A percentile compares a stretch with the other conserved stretches of the same genome.
These are phyloP conservation scores for Botrytis deweyae DNA, from an alignment of 2,329 filamentous ascomycete genomes.

Conservation along the genomic window DNA sequence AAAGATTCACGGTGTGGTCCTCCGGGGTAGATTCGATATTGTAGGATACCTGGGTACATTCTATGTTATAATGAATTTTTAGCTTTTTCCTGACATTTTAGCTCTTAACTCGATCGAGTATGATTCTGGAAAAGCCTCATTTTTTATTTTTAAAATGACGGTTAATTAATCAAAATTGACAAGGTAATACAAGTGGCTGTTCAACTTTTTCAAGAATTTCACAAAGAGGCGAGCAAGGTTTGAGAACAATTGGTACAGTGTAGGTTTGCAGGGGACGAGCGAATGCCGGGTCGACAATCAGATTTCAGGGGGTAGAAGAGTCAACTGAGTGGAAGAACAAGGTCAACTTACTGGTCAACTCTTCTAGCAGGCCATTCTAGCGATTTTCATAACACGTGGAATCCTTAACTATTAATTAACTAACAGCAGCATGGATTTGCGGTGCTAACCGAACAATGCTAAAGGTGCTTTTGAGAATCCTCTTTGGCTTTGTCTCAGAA, in stretches of 20 bases:
- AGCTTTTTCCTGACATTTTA: background rate
- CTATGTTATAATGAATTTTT: constrained; percentile 3
- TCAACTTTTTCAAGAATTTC: background rate
- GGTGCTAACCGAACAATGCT: constrained; percentile 7
- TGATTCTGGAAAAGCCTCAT: constrained; percentile 1
- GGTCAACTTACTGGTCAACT: background rate
- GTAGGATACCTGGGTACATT: constrained; percentile 6
- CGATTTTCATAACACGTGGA: constrained; percentile 12
- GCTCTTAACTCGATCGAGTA: constrained; percentile 18
- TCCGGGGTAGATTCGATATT: constrained; percentile 25
- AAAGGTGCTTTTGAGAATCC: background rate
- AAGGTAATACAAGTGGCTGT: constrained; percentile 9
- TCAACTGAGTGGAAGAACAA: background rate
- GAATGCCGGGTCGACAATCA: constrained; percentile 11
- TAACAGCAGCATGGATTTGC: constrained; percentile 7
- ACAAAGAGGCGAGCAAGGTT: background rate
- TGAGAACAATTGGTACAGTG: background rate
- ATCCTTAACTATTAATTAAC: constrained; percentile 5
- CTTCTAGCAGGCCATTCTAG: background rate
- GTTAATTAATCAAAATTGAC: constrained; percentile 15
- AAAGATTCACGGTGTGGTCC: constrained; percentile 19
- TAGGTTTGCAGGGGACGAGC: constrained; percentile 1
- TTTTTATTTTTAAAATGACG: constrained; percentile 9
- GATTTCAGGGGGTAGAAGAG: constrained; percentile 3
- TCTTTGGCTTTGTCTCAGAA: constrained; percentile 16